phyloP scores from a whole-genome alignment of 2,329 filamentous ascomycete species.

The Drechslera avenae region DNA sequence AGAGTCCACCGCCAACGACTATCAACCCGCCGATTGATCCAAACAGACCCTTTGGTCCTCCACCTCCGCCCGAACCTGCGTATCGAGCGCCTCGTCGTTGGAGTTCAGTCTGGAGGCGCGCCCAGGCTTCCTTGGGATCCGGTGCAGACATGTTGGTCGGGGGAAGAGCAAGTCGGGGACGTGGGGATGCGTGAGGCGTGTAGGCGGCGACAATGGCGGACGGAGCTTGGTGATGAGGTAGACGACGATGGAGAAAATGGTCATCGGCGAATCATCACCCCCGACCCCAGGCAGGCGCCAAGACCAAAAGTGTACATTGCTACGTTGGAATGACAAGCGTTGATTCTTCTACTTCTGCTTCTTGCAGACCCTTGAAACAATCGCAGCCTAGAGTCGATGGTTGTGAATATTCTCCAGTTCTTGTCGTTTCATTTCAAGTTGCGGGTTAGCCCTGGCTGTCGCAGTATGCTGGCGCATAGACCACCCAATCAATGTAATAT shows the following conservation, averaged over 20 bases:
- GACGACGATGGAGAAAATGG: constrained; percentile 35
- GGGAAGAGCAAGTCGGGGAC: constrained; percentile 25
- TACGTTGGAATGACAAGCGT: constrained; percentile 7
- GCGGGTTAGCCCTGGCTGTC: constrained; percentile 20
- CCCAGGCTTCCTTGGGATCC: constrained; percentile 70
- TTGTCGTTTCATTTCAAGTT: constrained; percentile 17
- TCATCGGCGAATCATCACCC: constrained; percentile 33
- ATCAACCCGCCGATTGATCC: constrained; percentile 61
- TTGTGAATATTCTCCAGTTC: not conserved
- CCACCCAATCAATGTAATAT: constrained; percentile 37
- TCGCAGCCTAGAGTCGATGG: not conserved
- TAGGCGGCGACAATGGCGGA: constrained; percentile 28
- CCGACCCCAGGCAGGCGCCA: constrained; percentile 29
- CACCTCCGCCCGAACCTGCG: constrained; percentile 56
- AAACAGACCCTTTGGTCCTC: constrained; percentile 57
- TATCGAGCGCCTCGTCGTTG: constrained; percentile 52
- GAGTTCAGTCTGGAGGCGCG: constrained; percentile 67
- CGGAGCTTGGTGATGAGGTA: constrained; percentile 36
- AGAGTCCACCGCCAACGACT: constrained; percentile 59
- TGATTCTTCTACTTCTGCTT: not conserved
- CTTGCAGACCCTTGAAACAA: constrained; percentile 1
- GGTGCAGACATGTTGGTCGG: constrained; percentile 42
- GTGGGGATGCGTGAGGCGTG: constrained; percentile 42
- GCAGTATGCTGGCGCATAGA: constrained; percentile 32
- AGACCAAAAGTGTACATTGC: constrained; percentile 19